Evolutionary conservation across 306 rosid species (phyloP), one percentile per base, ranked within the genome.

Genomic region (Lathyrus aphaca): DNA sequence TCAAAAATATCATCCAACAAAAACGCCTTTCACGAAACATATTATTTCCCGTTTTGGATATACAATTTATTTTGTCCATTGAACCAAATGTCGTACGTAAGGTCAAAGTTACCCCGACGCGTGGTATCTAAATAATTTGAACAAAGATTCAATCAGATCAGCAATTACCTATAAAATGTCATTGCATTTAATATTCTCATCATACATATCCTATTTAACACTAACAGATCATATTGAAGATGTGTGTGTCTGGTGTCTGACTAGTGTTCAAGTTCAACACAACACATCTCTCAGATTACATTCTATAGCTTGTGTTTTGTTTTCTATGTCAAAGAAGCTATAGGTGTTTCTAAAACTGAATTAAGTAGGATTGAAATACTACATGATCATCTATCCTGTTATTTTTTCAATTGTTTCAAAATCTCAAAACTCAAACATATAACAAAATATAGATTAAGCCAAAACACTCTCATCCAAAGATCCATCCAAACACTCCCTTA

Each of bases 91-190:
- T 5, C 38, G 15, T 15, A 45, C 11, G 29, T 23, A 23, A 23
- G 30, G 27, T 18, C 63, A 19, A 35, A 4, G 12, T 45, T 49
- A 44, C 44, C 64, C 45, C 11, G 61, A 27, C 40, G 51, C 66
- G 39, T 49, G 37, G 10, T 39, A 0, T 23, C 63, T 13, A 29
- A 15, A 66, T 25, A 39, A 61, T 10, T 69, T 39, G 14, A 54
- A 45, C 37, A 69, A 21, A 69, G 8, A 68, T 44, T 68, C 21
- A 3, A 73, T 51, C 11, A 67, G 5, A 68, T 68, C 54, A 17
- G 15, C 30, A 4, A 54, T 32, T 27, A 19, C 37, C 46, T 48
- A 46, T 21, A 23, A 23, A 61, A 61, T 14, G 15, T 48, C 61
- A 32, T 58, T 14, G 23, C 32, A 42, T 57, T 72, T 57, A 9